These are phyloP conservation scores for Colletotrichum echinochloae DNA, from an alignment of 2,329 filamentous ascomycete species.

Conservation along the genomic window DNA sequence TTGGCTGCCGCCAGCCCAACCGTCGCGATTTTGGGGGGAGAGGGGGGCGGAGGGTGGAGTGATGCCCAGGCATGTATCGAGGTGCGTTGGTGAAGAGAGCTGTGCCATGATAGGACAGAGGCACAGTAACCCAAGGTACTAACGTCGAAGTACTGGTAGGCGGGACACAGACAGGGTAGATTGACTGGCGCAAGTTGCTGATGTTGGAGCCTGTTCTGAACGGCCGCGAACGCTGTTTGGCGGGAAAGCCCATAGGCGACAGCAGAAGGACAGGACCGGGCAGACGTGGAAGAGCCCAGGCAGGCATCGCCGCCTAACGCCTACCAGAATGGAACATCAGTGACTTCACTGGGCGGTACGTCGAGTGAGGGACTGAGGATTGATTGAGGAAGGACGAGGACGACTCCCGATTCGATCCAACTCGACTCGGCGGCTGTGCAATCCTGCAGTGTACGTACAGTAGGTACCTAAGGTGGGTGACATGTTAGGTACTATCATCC, in stretches of 20 bases:
- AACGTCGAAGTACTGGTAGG: background rate
- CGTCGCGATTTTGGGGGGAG: constrained; percentile 16
- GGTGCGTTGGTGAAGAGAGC: constrained; percentile 12
- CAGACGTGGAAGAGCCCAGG: constrained; percentile 31
- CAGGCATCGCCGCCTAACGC: constrained; percentile 40
- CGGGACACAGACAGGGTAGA: constrained; percentile 8
- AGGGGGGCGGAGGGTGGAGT: constrained; percentile 8
- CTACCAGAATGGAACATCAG: constrained; percentile 30
- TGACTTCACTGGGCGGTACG: constrained; percentile 29
- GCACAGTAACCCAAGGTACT: constrained; percentile 3
- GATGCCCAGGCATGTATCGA: constrained; percentile 2
- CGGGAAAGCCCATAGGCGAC: background rate
- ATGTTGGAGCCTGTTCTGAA: constrained; percentile 11
- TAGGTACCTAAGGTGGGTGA: no score
- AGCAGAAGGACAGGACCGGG: constrained; percentile 2
- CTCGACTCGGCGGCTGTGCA: background rate
- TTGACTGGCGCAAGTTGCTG: constrained; percentile 8
- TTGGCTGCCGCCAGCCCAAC: constrained; percentile 38
- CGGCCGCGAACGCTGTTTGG: constrained; percentile 18
- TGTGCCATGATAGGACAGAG: constrained; percentile 30
- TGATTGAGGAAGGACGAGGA: background rate
- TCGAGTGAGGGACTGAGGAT: background rate
- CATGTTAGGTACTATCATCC: no score
- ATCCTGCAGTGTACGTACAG: background rate
- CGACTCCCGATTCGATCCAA: constrained; percentile 5